phyloP scores from a whole-genome alignment of 2,329 filamentous ascomycete genomes.

The Penicillium corylophilum region DNA sequence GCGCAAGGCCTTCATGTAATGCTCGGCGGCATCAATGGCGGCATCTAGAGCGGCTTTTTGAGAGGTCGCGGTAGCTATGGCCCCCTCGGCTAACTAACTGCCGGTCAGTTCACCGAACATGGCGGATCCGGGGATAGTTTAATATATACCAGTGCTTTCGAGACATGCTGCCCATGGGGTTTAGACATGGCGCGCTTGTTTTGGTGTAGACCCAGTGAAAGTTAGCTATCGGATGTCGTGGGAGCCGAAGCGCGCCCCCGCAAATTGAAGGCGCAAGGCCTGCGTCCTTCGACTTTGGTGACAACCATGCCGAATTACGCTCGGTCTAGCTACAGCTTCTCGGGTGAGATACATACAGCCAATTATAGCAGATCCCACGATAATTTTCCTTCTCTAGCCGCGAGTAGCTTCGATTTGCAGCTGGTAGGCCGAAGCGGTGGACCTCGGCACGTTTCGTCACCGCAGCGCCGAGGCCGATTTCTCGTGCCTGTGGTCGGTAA shows the following conservation, averaged over 20 bases:
- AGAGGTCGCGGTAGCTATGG: constrained; percentile 51
- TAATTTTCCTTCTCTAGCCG: background rate
- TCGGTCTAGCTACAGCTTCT: background rate
- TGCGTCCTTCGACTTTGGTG: background rate
- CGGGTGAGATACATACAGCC: background rate
- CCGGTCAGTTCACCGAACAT: constrained; percentile 22
- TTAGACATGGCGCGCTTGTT: constrained; percentile 29
- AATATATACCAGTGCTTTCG: constrained; percentile 32
- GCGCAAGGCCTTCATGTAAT: constrained; percentile 74
- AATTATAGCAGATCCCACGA: background rate
- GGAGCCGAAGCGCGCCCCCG: constrained; percentile 15
- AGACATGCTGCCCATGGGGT: constrained; percentile 25
- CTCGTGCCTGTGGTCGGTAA: constrained; percentile 12
- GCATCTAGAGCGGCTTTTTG: constrained; percentile 68
- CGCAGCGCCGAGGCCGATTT: constrained; percentile 34
- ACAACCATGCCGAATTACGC: background rate
- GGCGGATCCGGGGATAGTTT: background rate
- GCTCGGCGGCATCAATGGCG: constrained; percentile 74
- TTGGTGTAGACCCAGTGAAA: constrained; percentile 3
- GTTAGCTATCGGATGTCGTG: constrained; percentile 8
- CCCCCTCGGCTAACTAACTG: constrained; percentile 54
- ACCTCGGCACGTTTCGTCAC: constrained; percentile 37
- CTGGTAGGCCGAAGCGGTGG: constrained; percentile 18
- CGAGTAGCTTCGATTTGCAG: background rate
- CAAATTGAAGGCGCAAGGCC: constrained; percentile 1